A percentile compares a stretch with the other conserved stretches of the same genome.
Conservation (phyloP, 768 basidiomycete species). For the Mycena haematopus region DNA sequence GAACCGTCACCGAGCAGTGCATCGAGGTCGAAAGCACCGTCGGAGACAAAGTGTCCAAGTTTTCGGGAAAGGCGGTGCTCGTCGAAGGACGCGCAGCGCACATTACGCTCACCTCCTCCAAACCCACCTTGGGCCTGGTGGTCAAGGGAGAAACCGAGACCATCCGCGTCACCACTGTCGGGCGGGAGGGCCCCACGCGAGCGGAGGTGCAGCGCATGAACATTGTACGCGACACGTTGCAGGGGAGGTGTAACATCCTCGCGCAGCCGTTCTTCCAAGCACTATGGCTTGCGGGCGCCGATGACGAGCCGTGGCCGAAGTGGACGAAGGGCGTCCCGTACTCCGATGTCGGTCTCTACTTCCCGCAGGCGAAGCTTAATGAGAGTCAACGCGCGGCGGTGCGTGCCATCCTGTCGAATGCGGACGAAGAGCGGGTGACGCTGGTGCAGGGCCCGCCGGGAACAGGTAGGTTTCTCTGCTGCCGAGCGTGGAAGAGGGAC, state of each 20-base stretch:
- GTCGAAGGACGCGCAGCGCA: slow-evolving; percentile 48
- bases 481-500: not conserved
- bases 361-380: slow-evolving; percentile 41
- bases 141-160: not conserved
- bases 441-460: slow-evolving; percentile 63
- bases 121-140: slow-evolving; percentile 34
- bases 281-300: slow-evolving; percentile 40
- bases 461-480: slow-evolving; percentile 58
- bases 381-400: slow-evolving; percentile 44
- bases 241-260: slow-evolving; percentile 35
- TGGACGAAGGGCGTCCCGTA: slow-evolving; percentile 43
- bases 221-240: slow-evolving; percentile 39
- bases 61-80: slow-evolving; percentile 18
- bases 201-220: slow-evolving; percentile 45
- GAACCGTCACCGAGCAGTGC: not conserved
- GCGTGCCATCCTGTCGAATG: slow-evolving; percentile 48
- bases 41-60: slow-evolving; percentile 11
- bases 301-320: slow-evolving; percentile 1
- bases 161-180: slow-evolving; percentile 48
- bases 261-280: slow-evolving; percentile 42
- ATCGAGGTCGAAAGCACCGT: slow-evolving; percentile 24
- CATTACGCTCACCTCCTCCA: slow-evolving; percentile 35
- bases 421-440: slow-evolving; percentile 41
- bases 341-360: slow-evolving; percentile 45
- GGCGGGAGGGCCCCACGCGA: slow-evolving; percentile 51